Conservation (phyloP, 2,329 filamentous ascomycete species). For the Calonectria hawksworthii region DNA sequence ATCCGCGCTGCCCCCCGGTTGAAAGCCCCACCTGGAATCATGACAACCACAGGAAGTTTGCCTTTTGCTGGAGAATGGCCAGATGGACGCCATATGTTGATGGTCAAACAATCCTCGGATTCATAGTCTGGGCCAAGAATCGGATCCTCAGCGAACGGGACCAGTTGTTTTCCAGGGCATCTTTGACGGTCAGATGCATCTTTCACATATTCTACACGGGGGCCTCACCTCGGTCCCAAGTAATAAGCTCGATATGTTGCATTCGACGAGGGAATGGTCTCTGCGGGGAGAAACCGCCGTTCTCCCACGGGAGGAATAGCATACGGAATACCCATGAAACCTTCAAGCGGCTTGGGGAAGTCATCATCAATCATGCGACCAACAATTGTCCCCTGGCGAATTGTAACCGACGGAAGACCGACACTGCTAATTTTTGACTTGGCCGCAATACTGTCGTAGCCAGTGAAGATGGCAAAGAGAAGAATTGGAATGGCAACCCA, state of each 20-base stretch:
- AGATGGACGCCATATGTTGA: conserved; percentile 43
- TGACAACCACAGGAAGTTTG: conserved; percentile 44
- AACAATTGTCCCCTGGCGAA: conserved; percentile 49
- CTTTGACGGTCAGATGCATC: conserved; percentile 32
- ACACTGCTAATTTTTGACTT: conserved; percentile 4
- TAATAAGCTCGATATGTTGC: conserved; percentile 44
- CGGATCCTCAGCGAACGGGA: conserved; percentile 49
- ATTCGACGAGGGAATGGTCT: conserved; percentile 45
- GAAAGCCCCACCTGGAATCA: conserved; percentile 49
- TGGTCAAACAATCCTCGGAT: conserved; percentile 46
- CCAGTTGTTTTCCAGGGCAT: conserved; percentile 49
- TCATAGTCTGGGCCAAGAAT: conserved; percentile 48
- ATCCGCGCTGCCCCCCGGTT: conserved; percentile 50
- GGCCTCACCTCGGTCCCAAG: conserved; percentile 34
- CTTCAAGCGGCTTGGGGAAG: conserved; percentile 50
- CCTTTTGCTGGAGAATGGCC: conserved; percentile 31
- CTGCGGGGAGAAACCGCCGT: conserved; percentile 56
- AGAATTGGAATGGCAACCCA: conserved; percentile 38
- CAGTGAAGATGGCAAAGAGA: conserved; percentile 28
- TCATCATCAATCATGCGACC: conserved; percentile 50
- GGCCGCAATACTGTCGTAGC: conserved; percentile 27
- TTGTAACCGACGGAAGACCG: conserved; percentile 40
- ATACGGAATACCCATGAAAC: conserved; percentile 64
- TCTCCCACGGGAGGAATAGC: conserved; percentile 59
- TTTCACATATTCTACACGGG: background rate